Base-by-base conservation (phyloP, 768 basidiomycete genomes). In the Leccinum disarticulatum region DNA sequence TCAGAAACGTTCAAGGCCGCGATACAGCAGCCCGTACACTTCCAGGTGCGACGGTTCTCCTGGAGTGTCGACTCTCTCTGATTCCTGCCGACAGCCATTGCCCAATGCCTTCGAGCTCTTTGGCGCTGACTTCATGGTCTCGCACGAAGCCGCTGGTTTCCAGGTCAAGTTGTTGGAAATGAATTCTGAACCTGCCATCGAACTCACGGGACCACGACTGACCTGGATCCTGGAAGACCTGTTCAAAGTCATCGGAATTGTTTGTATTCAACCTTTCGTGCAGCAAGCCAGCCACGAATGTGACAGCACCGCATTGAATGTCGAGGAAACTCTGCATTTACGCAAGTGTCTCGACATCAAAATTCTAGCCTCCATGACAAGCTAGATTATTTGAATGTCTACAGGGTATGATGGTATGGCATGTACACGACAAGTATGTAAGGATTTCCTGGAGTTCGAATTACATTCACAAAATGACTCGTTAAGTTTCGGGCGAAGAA, bases 141-240 rank as follows among this genome's bases (percentile, higher is more conserved):
- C 80, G 55, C 82, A 83, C 67, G 66, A 61, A 52, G 63, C 63
- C 56, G 52, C 55, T 6, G 67, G 71, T 8, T 82, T 85, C 57
- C 80, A 84, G 61, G 86, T 93, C 15, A 86, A 88, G 57, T 77
- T 98, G 2, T 80, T 98, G 31, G 97, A 98, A 73, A 80, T 96
- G 67, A 99, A 99, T 70, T 87, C 96, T 6, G 95, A 95, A 63
- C 96, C 97, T 1, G 97, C 97, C 48, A 96, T 98, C 59, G 92
- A 95, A 67, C 82, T 96, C 56, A 95, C 95, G 0, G 97, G 95
- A 1, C 82, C 87, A 36, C 81, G 93, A 30, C 75, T 98, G 36
- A 82, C 84, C 17, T 90, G 90, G 83, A 85, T 95, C 49, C 75
- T 97, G 55, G 84, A 88, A 65, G 89, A 91, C 63, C 77, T 97